Conservation (phyloP, 2,329 filamentous ascomycete species). For the Aureobasidium sp. region DNA sequence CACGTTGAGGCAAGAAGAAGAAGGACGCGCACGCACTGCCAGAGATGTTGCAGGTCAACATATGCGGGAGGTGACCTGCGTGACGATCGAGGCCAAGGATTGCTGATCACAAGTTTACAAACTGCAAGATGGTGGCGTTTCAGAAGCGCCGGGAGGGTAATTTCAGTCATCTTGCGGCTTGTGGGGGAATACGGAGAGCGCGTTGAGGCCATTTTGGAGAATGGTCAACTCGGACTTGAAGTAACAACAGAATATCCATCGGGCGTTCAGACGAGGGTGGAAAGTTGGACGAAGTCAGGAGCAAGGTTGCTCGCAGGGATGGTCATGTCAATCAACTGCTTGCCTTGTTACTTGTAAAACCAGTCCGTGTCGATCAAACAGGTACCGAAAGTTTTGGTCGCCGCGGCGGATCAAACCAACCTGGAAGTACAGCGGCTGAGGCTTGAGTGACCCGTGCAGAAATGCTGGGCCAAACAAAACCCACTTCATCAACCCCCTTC, state of each 20-base stretch:
- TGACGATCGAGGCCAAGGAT: conserved; percentile 1
- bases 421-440: neutral
- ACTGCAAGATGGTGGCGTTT: conserved; percentile 8
- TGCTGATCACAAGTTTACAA: neutral
- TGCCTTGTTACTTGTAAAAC: neutral
- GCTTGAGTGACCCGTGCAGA: neutral
- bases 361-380: neutral
- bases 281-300: neutral
- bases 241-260: neutral
- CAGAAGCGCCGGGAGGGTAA: neutral
- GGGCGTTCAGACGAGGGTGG: neutral
- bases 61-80: neutral
- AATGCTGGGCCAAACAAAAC: conserved; percentile 8
- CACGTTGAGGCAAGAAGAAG: too few relatives aligned
- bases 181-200: neutral
- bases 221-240: neutral
- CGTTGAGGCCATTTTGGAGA: neutral
- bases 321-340: neutral
- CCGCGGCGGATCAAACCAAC: neutral
- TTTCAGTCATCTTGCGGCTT: neutral
- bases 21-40: conserved; percentile 3
- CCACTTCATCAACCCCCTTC: neutral
- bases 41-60: conserved; percentile 6
- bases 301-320: neutral
- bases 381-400: neutral